Percentiles rank a stretch among this genome's conserved stretches.
phyloP scores from a whole-genome alignment of 345 rosid genomes.

The Pugionium cornutum region DNA sequence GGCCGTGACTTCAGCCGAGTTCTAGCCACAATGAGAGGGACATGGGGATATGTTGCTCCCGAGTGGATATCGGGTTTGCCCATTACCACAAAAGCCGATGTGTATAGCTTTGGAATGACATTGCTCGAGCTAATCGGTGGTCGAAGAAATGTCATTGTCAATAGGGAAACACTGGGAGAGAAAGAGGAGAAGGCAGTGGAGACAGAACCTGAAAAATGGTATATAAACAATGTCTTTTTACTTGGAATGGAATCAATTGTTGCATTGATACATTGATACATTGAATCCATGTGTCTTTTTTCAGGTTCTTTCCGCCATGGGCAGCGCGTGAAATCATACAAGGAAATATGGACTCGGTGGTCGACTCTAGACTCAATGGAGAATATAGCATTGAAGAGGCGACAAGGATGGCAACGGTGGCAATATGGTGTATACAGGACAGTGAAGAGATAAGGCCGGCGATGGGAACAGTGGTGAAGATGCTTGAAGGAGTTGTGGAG shows the following conservation, averaged over 20 bases:
- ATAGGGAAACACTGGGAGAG: conserved; percentile 41
- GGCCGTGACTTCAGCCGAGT: conserved; percentile 65
- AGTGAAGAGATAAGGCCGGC: conserved; percentile 65
- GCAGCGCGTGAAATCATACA: conserved; percentile 71
- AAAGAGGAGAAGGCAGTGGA: conserved; percentile 37
- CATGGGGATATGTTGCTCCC: conserved; percentile 70
- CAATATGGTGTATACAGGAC: conserved; percentile 82
- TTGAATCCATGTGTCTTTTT: neutral
- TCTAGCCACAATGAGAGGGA: conserved; percentile 63
- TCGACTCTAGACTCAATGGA: conserved; percentile 50
- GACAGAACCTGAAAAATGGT: conserved; percentile 38
- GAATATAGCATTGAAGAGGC: conserved; percentile 56
- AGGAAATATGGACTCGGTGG: conserved; percentile 52
- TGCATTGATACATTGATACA: neutral
- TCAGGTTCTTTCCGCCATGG: conserved; percentile 90
- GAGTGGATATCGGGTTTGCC: conserved; percentile 66
- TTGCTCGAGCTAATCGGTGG: conserved; percentile 68
- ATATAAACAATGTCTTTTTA: conserved; percentile 1
- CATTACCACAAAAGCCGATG: conserved; percentile 68
- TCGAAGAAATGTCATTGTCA: conserved; percentile 55
- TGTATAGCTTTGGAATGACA: conserved; percentile 74
- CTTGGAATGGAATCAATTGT: neutral
- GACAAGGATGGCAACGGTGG: conserved; percentile 59
- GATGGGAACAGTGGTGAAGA: conserved; percentile 68
- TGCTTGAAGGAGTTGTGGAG: conserved; percentile 72